Evolutionary conservation across 2,329 filamentous ascomycete genomes (phyloP).

Genomic region (Triangularia setosa): DNA sequence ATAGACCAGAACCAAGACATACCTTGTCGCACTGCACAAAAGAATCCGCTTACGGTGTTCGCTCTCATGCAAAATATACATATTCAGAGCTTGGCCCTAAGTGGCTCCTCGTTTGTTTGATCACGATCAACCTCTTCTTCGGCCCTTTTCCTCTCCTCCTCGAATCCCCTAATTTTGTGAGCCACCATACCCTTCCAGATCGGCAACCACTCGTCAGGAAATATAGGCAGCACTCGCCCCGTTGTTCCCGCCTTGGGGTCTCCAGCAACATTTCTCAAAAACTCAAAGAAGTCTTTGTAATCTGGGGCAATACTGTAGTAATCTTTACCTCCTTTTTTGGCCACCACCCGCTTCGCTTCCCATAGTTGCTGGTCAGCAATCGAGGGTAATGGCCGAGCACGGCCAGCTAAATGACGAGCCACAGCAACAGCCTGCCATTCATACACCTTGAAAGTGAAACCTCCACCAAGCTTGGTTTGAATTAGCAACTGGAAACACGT

Average conservation of each 20-base stretch:
- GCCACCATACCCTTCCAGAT: conserved; percentile 31
- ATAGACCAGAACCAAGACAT: too few species aligned
- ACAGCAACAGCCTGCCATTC: conserved; percentile 39
- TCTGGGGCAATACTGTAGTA: conserved; percentile 34
- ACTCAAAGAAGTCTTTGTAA: conserved; percentile 38
- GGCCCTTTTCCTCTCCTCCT: conserved; percentile 28
- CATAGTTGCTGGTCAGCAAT: conserved; percentile 31
- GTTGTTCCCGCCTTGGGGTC: conserved; percentile 36
- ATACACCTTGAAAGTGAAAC: conserved; percentile 37
- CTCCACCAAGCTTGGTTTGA: conserved; percentile 30
- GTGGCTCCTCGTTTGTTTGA: not conserved
- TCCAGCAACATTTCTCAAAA: conserved; percentile 39
- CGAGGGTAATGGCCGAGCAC: conserved; percentile 27
- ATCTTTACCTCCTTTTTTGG: conserved; percentile 31
- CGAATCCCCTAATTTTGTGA: conserved; percentile 30
- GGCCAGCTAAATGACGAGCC: conserved; percentile 33
- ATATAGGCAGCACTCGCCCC: conserved; percentile 39
- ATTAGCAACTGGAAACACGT: not conserved
- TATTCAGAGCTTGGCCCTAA: not conserved
- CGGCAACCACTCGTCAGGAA: conserved; percentile 38
- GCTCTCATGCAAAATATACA: too few species aligned
- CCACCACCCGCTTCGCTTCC: conserved; percentile 31
- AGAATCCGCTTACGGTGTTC: too few species aligned
- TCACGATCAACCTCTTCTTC: conserved; percentile 17
- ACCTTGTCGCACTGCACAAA: too few species aligned